Evolutionary conservation across 2,329 filamentous ascomycete genomes (phyloP).

Genomic region (Microsporum ferrugineum): DNA sequence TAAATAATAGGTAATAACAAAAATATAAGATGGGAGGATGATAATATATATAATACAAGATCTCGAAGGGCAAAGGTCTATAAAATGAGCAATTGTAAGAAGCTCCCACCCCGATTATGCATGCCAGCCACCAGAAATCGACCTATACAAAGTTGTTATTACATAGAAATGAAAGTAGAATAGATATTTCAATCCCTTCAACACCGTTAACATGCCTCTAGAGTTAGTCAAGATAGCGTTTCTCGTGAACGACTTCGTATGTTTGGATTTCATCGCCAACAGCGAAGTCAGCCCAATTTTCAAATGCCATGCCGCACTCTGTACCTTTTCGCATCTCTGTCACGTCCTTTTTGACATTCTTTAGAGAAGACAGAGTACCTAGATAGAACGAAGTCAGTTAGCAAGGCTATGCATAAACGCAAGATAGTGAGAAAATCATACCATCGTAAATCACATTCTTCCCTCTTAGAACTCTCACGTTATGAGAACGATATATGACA

Average conservation of each 20-base stretch:
- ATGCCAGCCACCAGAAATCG: not conserved
- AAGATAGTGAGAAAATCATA: conserved; percentile 38
- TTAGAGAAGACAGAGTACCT: conserved; percentile 73
- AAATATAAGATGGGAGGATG: not conserved
- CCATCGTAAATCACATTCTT: conserved; percentile 69
- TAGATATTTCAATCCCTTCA: conserved; percentile 4
- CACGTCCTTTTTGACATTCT: conserved; percentile 86
- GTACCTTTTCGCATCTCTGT: conserved; percentile 77
- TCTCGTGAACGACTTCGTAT: conserved; percentile 68
- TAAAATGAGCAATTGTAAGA: not conserved
- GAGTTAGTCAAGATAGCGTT: conserved; percentile 39
- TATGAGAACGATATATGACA: conserved; percentile 49
- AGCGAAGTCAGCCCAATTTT: conserved; percentile 64
- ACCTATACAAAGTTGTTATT: not conserved
- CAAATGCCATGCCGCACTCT: conserved; percentile 87
- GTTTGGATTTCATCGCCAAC: conserved; percentile 78
- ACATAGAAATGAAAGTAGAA: not conserved
- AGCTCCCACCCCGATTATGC: not conserved
- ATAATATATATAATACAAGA: not conserved
- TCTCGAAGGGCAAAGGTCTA: not conserved
- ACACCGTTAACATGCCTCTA: conserved; percentile 13
- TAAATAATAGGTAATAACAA: not conserved
- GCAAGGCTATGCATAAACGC: not conserved
- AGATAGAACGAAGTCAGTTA: conserved; percentile 5
- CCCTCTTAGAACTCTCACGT: conserved; percentile 60